Percentiles rank a stretch among this genome's conserved stretches.
Conservation (phyloP, 2,329 filamentous ascomycete species). For the Cladosporium velox region DNA sequence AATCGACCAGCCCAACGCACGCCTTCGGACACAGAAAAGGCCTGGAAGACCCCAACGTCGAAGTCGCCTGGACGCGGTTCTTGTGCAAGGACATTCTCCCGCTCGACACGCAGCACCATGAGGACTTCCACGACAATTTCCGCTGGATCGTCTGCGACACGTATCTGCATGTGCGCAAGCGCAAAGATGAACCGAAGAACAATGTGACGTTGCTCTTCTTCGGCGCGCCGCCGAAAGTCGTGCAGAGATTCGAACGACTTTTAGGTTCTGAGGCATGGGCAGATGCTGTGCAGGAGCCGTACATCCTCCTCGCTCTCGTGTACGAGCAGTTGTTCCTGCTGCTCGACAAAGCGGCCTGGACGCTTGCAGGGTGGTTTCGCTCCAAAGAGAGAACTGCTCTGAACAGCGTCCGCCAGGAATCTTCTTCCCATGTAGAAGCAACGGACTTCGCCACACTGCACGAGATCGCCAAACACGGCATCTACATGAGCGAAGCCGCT, state of each 20-base stretch:
- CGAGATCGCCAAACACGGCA: conserved; percentile 43
- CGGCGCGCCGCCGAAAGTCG: background rate
- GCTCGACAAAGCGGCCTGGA: conserved; percentile 37
- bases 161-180: background rate
- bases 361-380: conserved; percentile 36
- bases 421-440: conserved; percentile 22
- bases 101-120: background rate
- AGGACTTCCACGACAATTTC: conserved; percentile 8
- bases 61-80: conserved; percentile 10
- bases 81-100: conserved; percentile 11
- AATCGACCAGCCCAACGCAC: background rate
- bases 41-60: background rate
- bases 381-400: conserved; percentile 30
- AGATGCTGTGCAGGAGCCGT: conserved; percentile 37
- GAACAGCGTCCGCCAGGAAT: conserved; percentile 31
- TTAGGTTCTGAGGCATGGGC: conserved; percentile 26
- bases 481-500: conserved; percentile 41
- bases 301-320: conserved; percentile 36
- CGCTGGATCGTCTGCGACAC: conserved; percentile 4
- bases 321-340: conserved; percentile 38
- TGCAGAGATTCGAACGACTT: conserved; percentile 1
- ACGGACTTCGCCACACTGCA: conserved; percentile 38
- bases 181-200: background rate
- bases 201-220: conserved; percentile 6
- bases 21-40: conserved; percentile 1